Evolutionary conservation across 1,284 basidiomycete species (phyloP).

Genomic region (Ustilago trichophora): DNA sequence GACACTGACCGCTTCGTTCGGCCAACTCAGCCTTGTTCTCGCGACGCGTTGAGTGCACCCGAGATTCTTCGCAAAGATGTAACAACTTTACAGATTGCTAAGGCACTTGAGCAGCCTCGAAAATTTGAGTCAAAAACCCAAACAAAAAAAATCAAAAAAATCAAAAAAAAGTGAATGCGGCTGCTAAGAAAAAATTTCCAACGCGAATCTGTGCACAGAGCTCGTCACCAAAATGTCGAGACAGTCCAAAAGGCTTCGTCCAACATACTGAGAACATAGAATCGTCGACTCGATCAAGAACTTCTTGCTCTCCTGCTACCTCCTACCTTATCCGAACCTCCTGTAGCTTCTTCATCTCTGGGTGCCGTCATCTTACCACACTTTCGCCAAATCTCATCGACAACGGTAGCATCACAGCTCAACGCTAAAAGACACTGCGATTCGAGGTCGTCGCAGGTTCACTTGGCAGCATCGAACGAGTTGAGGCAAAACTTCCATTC

Average conservation of each 20-base stretch:
- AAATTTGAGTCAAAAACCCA: no score
- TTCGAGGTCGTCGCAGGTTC: constrained; percentile 42
- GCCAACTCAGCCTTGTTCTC: constrained; percentile 2
- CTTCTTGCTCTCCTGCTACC: constrained; percentile 18
- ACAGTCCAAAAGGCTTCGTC: no score
- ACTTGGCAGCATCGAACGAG: constrained; percentile 9
- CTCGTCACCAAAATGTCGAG: no score
- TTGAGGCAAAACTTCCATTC: background rate
- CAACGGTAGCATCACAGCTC: constrained; percentile 7
- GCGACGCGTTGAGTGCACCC: constrained; percentile 42
- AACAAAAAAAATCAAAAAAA: constrained; percentile 10
- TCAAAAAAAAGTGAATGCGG: background rate
- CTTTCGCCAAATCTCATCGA: constrained; percentile 2
- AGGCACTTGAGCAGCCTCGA: constrained; percentile 11
- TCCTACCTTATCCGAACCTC: constrained; percentile 34
- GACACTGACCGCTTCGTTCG: no score
- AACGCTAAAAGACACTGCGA: constrained; percentile 36
- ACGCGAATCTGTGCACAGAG: no score
- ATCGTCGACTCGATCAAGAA: constrained; percentile 1
- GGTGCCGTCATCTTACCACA: no score
- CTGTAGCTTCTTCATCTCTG: constrained; percentile 1
- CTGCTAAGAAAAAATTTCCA: constrained; percentile 22
- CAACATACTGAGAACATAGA: constrained; percentile 3
- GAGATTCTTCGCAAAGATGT: background rate
- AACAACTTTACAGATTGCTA: no score